These are phyloP conservation scores for Aureobasidium vineae DNA, from an alignment of 2,329 filamentous ascomycete genomes.

Conservation along the genomic window DNA sequence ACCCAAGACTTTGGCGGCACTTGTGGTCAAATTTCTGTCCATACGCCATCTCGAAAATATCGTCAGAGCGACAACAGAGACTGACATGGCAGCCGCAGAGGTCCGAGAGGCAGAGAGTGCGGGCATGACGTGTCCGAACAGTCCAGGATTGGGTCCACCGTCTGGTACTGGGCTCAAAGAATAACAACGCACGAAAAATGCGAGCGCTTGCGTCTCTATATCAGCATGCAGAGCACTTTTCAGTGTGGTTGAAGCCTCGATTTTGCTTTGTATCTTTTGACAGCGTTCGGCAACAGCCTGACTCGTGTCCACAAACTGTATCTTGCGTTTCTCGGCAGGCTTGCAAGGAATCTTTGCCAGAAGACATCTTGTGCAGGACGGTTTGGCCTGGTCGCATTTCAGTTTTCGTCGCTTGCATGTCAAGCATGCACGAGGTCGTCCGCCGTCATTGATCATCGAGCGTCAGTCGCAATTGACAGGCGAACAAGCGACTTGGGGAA, in stretches of 20 bases:
- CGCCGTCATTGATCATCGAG: neutral
- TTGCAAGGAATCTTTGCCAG: neutral
- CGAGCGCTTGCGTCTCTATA: conserved; percentile 7
- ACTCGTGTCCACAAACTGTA: neutral
- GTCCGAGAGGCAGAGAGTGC: neutral
- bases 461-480: neutral
- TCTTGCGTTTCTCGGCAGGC: neutral
- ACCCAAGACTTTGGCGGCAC: neutral
- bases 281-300: neutral
- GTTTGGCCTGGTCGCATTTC: neutral
- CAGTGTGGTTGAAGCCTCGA: neutral
- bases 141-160: conserved; percentile 7
- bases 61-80: conserved; percentile 8
- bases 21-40: neutral
- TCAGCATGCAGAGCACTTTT: conserved; percentile 1
- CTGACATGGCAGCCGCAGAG: neutral
- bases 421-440: conserved; percentile 1
- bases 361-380: neutral
- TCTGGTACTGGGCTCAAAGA: neutral
- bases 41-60: conserved; percentile 12
- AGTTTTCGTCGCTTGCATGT: conserved; percentile 10
- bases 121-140: conserved; percentile 3
- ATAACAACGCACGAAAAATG: conserved; percentile 10
- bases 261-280: neutral
- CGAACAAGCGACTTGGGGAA: neutral